A percentile compares a stretch with the other conserved stretches of the same genome.
These are phyloP conservation scores for Botryotinia narcissicola DNA, from an alignment of 2,329 filamentous ascomycete genomes.

Conservation along the genomic window DNA sequence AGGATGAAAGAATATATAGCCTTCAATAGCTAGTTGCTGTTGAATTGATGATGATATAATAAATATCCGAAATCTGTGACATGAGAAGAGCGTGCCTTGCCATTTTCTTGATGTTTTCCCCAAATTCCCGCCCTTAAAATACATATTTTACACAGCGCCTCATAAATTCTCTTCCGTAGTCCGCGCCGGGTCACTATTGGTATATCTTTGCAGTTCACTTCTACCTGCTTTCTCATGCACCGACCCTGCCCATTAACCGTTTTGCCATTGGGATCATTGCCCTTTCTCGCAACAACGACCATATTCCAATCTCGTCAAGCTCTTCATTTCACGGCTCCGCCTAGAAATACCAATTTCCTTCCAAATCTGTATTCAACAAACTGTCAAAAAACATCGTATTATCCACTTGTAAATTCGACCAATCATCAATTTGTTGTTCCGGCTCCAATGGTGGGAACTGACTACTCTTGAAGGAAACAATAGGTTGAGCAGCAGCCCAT, in stretches of 20 bases:
- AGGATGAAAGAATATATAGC: not conserved
- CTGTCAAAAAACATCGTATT: conserved; percentile 38
- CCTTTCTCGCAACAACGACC: not conserved
- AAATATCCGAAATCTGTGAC: not conserved
- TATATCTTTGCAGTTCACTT: not conserved
- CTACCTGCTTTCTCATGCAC: not conserved
- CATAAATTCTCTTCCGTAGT: not conserved
- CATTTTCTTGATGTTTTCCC: not conserved
- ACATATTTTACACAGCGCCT: not conserved
- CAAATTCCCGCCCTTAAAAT: not conserved
- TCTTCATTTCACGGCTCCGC: not conserved
- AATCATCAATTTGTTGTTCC: conserved; percentile 29
- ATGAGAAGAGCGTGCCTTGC: not conserved
- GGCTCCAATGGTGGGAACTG: conserved; percentile 26
- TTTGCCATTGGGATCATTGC: not conserved
- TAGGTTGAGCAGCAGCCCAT: conserved; percentile 20
- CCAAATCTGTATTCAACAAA: conserved; percentile 36
- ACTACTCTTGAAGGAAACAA: conserved; percentile 32
- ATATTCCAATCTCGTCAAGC: too few species aligned
- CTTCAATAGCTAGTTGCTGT: not conserved
- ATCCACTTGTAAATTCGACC: conserved; percentile 30
- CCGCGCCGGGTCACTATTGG: not conserved
- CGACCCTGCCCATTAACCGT: not conserved
- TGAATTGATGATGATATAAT: not conserved
- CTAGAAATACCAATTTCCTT: conserved; percentile 36